A percentile compares a stretch with the other conserved stretches of the same genome.
Evolutionary conservation across 495 filamentous ascomycete genomes (phyloP).

Genomic region (Hyaloscypha variabilis): DNA sequence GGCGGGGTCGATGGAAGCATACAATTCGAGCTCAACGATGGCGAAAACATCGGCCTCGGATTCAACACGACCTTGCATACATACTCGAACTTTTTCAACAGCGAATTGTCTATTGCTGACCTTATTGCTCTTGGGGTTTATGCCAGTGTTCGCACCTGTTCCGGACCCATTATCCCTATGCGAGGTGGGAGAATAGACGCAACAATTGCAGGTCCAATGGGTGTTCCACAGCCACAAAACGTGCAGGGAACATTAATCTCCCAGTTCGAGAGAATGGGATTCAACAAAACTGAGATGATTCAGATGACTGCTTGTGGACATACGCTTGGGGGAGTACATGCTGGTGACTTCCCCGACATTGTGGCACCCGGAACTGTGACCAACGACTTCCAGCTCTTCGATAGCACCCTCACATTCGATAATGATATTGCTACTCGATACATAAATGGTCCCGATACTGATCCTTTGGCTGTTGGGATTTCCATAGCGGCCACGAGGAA

Average conservation of each 20-base stretch:
- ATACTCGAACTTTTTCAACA: constrained; percentile 55
- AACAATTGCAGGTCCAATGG: constrained; percentile 45
- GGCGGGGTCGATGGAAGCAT: constrained; percentile 64
- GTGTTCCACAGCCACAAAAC: constrained; percentile 64
- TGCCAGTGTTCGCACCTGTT: constrained; percentile 58
- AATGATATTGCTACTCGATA: constrained; percentile 59
- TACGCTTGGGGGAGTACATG: constrained; percentile 63
- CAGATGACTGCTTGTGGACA: constrained; percentile 64
- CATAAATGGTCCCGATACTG: constrained; percentile 51
- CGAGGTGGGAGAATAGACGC: constrained; percentile 59
- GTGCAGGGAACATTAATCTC: constrained; percentile 49
- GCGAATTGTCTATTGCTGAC: constrained; percentile 51
- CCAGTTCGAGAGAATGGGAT: constrained; percentile 62
- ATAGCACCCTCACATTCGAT: constrained; percentile 53
- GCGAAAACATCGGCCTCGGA: constrained; percentile 61
- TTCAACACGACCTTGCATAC: constrained; percentile 58
- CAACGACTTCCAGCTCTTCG: constrained; percentile 46
- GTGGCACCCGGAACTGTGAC: constrained; percentile 46
- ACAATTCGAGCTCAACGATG: constrained; percentile 56
- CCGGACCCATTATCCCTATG: constrained; percentile 59
- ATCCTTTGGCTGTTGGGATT: constrained; percentile 54
- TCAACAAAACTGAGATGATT: constrained; percentile 58
- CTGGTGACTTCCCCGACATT: constrained; percentile 54
- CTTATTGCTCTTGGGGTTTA: constrained; percentile 62
- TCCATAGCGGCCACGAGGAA: constrained; percentile 41